Evolutionary conservation across 1,139 yeast genomes (phyloP), one percentile per base, ranked within the genome.

Genomic region (Saccharomyces hybrid): DNA sequence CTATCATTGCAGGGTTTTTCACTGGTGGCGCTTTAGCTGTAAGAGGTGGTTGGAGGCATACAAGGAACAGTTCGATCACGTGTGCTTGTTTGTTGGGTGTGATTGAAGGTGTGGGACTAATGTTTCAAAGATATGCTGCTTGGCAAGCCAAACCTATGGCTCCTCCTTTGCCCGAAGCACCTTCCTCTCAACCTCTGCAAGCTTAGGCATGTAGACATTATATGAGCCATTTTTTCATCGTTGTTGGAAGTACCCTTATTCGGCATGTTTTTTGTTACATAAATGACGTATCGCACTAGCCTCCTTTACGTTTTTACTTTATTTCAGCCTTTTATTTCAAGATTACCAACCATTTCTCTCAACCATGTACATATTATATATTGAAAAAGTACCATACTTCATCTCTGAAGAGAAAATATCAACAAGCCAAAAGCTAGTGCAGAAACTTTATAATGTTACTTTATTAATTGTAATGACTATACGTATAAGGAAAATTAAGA

Each of bases 41-140:
- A 64, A 88, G 99, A 82, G 98, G 99, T 65, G 99, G 99, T 53
- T 89, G 97, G 93, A 88, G 83, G 76, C 97, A 91, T 72, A 88
- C 96, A 54, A 81, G 98, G 75, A 93, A 91, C 73, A 87, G 96
- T 57, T 98, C 99, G 64, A 90, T 95, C 65, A 88, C 97, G 41
- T 93, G 99, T 84, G 98, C 97, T 38, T 88, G 96, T 79, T 83
- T 93, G 65, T 79, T 93, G 69, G 99, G 97, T 66, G 95, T 90
- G 52, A 87, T 93, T 65, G 99, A 93, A 76, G 99, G 99, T 78
- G 98, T 90, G 53, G 98, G 98, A 69, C 83, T 93, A 81, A 88
- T 91, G 83, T 82, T 93, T 80, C 95, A 86, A 73, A 83, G 98
- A 76, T 81, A 84, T 68, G 82, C 87, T 79, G 97, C 97, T 46